Conservation (phyloP, 805 yeast species). For the Spathaspora passalidarum region DNA sequence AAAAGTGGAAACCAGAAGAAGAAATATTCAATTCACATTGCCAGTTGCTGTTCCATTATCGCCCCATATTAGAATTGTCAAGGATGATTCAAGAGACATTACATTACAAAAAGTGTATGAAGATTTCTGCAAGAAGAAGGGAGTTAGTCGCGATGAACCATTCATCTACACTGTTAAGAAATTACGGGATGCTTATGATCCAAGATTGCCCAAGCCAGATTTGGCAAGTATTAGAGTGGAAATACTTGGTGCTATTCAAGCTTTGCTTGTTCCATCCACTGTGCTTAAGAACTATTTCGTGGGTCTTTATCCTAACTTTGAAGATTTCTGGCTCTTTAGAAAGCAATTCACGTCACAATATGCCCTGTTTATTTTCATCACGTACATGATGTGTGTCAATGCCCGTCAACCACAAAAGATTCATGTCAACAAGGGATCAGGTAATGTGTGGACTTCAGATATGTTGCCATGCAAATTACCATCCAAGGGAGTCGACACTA, state of each 20-base stretch:
- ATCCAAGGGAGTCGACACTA: conserved; percentile 47
- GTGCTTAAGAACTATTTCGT: conserved; percentile 78
- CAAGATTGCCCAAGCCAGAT: conserved; percentile 91
- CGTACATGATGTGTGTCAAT: conserved; percentile 92
- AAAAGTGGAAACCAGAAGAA: conserved; percentile 83
- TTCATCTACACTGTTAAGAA: conserved; percentile 82
- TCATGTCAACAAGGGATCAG: conserved; percentile 74
- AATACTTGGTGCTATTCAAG: conserved; percentile 85
- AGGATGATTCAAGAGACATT: conserved; percentile 73
- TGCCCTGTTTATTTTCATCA: conserved; percentile 88
- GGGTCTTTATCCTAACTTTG: conserved; percentile 68
- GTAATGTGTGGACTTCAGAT: conserved; percentile 90
- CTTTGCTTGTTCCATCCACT: conserved; percentile 79
- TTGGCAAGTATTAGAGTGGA: conserved; percentile 85
- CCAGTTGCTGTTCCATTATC: conserved; percentile 93
- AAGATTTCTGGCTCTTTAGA: conserved; percentile 96
- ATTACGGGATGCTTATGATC: conserved; percentile 89
- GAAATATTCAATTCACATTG: conserved; percentile 79
- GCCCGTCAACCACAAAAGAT: conserved; percentile 93
- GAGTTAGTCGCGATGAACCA: conserved; percentile 84
- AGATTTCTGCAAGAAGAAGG: conserved; percentile 70
- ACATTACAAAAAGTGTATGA: conserved; percentile 85
- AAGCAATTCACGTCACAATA: conserved; percentile 93
- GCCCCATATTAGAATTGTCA: conserved; percentile 87
- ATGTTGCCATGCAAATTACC: conserved; percentile 89